Percentiles rank a stretch among this genome's conserved stretches.
These are phyloP conservation scores for Gremmenia infestans DNA, from an alignment of 2,329 filamentous ascomycete species.

Conservation along the genomic window DNA sequence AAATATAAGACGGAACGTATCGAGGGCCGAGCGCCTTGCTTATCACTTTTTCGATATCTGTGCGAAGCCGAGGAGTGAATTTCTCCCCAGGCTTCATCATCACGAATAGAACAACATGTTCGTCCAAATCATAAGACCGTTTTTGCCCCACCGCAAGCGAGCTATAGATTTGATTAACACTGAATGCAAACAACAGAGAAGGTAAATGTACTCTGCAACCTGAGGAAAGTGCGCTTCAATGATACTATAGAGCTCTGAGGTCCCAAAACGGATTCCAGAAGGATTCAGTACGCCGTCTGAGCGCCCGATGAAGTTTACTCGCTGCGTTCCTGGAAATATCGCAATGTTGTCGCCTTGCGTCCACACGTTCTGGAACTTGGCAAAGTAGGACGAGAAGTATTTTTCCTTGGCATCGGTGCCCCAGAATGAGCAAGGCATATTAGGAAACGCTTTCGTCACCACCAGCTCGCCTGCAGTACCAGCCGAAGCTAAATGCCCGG, in stretches of 20 bases:
- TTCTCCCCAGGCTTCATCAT: slow-evolving; percentile 52
- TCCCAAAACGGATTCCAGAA: slow-evolving; percentile 72
- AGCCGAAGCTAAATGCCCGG: slow-evolving; percentile 38
- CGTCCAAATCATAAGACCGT: slow-evolving; percentile 52
- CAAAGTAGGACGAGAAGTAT: slow-evolving; percentile 58
- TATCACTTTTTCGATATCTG: slow-evolving; percentile 60
- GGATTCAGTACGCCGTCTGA: slow-evolving; percentile 79
- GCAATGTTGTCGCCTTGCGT: slow-evolving; percentile 78
- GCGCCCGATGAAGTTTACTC: slow-evolving; percentile 62
- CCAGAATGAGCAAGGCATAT: slow-evolving; percentile 66
- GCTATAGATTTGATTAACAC: neutral
- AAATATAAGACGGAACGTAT: slow-evolving; percentile 74
- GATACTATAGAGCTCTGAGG: slow-evolving; percentile 73
- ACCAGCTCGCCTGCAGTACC: slow-evolving; percentile 74
- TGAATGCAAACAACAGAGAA: too few species aligned
- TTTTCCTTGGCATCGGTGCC: slow-evolving; percentile 37
- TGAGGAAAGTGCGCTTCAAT: slow-evolving; percentile 61
- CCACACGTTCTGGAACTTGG: slow-evolving; percentile 64
- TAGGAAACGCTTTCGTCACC: slow-evolving; percentile 65
- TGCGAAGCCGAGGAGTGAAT: slow-evolving; percentile 51
- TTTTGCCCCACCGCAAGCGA: slow-evolving; percentile 62
- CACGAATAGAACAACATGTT: slow-evolving; percentile 55
- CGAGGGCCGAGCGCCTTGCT: slow-evolving; percentile 61
- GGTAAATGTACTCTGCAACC: slow-evolving; percentile 65
- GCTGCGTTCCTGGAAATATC: slow-evolving; percentile 61